Evolutionary conservation across 2,329 filamentous ascomycete species (phyloP), one percentile per base, ranked within the genome.

Genomic region (Cercospora nicotianae): DNA sequence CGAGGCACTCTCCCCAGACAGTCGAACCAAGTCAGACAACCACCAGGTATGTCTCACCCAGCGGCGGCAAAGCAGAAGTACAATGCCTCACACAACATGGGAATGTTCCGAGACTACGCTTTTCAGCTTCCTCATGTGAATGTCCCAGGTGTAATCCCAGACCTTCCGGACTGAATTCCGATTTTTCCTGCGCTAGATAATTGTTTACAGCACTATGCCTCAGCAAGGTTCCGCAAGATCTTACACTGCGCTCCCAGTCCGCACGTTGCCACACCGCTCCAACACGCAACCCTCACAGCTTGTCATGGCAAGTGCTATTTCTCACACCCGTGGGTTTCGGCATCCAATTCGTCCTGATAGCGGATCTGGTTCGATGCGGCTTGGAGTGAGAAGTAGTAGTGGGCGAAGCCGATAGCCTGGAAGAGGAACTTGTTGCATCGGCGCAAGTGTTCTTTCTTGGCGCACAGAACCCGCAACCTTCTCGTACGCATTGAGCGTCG

Each of bases 401-500:
- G 28, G 55, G 28, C 31, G n/a, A 18, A 18, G 55, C 31, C 16
- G 30, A 36, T 6, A 33, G 3, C 9, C 26, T 4, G 12, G 48
- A 53, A n/a, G 48, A 28, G 5, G 48, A 53, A 53, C 48, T 53
- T 26, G 48, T n/a, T 28, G 23, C 9, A 48, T 45, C 60, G 26
- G 23, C 36, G 31, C 60, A 62, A 4, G 36, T 62, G 16, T 39
- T 62, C 42, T 62, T 62, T 31, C 42, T 45, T 2, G 42, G 36
- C 23, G 36, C 26, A 13, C 60, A 62, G 26, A 36, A 30, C 3
- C 36, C 36, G 10, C 60, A 62, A 16, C 60, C 60, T 18, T 62
- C 42, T 20, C 39, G 20, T 18, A 48, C 36, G 60, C 60, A 62
- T 48, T 62, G 60, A 5, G 42, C 42, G 8, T 62, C 60, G n/a